phyloP scores from a whole-genome alignment of 78 protist species.

The Corallochytrium limacisporum region DNA sequence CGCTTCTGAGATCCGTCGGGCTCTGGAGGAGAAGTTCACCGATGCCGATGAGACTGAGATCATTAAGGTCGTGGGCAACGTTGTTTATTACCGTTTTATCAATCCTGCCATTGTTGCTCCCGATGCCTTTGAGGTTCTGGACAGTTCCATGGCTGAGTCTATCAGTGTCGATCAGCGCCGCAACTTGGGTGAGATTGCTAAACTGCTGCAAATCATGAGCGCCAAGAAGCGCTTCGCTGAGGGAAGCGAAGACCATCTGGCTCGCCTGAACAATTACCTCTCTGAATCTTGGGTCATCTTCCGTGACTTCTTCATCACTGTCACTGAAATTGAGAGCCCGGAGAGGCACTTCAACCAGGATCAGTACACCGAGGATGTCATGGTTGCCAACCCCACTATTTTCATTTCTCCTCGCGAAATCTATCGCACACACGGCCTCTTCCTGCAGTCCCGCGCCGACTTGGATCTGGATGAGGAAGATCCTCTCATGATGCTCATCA shows the following conservation, averaged over 20 bases:
- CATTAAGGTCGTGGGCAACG: neutral
- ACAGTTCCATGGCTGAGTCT: neutral
- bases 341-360: constrained; percentile 5
- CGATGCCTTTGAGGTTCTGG: constrained; percentile 1
- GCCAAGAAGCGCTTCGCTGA: neutral
- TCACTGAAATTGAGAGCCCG: neutral
- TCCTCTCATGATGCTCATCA: neutral
- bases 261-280: neutral
- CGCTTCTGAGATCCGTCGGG: neutral
- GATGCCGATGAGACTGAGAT: neutral
- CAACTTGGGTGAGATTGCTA: constrained; percentile 8
- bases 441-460: neutral
- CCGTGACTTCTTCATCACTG: neutral
- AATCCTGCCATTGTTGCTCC: constrained; percentile 18
- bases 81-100: constrained; percentile 12
- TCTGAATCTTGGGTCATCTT: neutral
- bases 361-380: neutral
- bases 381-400: neutral
- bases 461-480: neutral
- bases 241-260: neutral
- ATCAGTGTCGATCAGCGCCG: neutral
- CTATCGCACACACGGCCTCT: neutral
- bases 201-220: neutral
- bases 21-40: neutral
- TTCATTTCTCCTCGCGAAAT: neutral